A percentile compares a stretch with the other conserved stretches of the same genome.
Conservation (phyloP, 1,284 basidiomycete species). For the Tylopilus sp. region DNA sequence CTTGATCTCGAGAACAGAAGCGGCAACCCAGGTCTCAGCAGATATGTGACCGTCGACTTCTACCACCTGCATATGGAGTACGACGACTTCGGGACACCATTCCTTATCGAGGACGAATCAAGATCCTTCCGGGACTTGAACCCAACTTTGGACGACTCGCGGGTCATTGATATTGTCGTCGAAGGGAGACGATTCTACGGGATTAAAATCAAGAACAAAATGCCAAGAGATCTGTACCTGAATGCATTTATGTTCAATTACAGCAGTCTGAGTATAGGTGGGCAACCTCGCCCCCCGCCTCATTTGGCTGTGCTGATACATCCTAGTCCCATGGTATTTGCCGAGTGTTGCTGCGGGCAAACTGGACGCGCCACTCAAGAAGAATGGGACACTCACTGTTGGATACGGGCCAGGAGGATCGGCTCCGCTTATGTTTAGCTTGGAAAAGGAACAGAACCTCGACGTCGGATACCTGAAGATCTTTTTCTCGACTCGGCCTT, state of each 20-base stretch:
- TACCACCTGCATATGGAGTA: slow-evolving; percentile 7
- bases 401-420: slow-evolving; percentile 16
- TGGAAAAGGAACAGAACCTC: slow-evolving; percentile 9
- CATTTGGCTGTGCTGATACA: neutral
- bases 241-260: slow-evolving; percentile 25
- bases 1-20: slow-evolving; percentile 14
- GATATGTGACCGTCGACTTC: slow-evolving; percentile 13
- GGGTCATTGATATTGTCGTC: slow-evolving; percentile 22
- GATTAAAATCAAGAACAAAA: slow-evolving; percentile 21
- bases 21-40: neutral
- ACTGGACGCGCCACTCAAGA: slow-evolving; percentile 1
- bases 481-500: slow-evolving; percentile 17
- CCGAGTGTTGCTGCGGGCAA: neutral
- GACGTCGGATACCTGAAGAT: slow-evolving; percentile 22
- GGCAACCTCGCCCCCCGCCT: neutral
- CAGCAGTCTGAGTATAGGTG: slow-evolving; percentile 19
- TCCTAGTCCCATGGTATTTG: slow-evolving; percentile 14
- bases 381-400: slow-evolving; percentile 1
- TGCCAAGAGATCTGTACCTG: slow-evolving; percentile 13
- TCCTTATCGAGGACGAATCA: slow-evolving; percentile 6
- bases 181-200: slow-evolving; percentile 4
- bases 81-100: slow-evolving; percentile 8
- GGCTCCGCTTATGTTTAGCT: slow-evolving; percentile 4
- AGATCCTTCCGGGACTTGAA: slow-evolving; percentile 5
- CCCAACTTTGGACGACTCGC: neutral